These are phyloP conservation scores for Diaporthe helianthi DNA, from an alignment of 2,329 filamentous ascomycete species.

Conservation along the genomic window DNA sequence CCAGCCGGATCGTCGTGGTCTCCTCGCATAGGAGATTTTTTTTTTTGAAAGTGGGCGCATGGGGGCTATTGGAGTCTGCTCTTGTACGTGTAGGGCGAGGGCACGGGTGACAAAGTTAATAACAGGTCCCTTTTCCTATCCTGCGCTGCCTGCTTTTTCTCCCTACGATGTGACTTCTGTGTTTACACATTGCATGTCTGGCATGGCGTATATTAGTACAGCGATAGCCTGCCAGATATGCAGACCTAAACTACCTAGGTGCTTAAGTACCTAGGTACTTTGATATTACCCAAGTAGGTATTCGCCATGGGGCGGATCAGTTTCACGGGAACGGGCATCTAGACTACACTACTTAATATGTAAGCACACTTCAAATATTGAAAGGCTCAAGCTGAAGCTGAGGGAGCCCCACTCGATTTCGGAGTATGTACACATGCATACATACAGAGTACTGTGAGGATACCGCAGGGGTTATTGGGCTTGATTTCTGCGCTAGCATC, in stretches of 20 bases:
- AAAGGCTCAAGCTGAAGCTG: background rate
- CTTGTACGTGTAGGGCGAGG: background rate
- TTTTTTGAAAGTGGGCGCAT: constrained; percentile 6
- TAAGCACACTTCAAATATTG: no score
- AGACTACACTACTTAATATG: no score
- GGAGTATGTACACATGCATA: no score
- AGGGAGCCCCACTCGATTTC: no score
- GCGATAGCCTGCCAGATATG: background rate
- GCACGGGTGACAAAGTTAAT: background rate
- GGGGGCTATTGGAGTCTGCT: background rate
- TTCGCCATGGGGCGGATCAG: constrained; percentile 6
- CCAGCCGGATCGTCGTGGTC: constrained; percentile 5
- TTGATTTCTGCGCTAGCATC: constrained; percentile 24
- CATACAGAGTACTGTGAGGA: background rate
- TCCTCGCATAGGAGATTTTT: background rate
- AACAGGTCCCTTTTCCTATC: background rate
- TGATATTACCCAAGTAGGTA: background rate
- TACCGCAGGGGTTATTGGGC: background rate
- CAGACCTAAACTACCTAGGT: no score
- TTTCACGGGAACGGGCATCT: constrained; percentile 15
- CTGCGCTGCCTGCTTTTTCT: background rate
- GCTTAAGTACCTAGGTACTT: no score
- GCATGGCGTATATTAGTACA: background rate
- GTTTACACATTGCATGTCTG: background rate
- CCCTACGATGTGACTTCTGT: background rate